Percentiles rank a stretch among this genome's conserved stretches.
Conservation (phyloP, 352 stramenopile genomes). For the Globisporangium megalacanthum region DNA sequence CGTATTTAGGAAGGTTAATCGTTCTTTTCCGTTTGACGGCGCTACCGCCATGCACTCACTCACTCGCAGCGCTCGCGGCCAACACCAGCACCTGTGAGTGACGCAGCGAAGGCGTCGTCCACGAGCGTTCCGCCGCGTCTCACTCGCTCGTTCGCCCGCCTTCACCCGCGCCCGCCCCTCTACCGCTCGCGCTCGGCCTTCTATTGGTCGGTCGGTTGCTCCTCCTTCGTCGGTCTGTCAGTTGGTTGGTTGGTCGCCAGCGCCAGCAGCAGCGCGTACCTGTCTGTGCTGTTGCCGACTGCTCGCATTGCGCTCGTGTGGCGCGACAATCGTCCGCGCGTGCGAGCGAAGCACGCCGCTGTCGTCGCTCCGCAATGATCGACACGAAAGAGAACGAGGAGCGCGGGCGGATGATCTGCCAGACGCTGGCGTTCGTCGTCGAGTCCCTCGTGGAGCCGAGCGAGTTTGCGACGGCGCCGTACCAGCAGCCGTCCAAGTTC, state of each 20-base stretch:
- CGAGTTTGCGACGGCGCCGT: constrained; percentile 47
- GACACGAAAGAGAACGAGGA: constrained; percentile 64
- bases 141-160: background rate
- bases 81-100: too few species aligned
- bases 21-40: too few species aligned
- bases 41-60: too few species aligned
- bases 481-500: constrained; percentile 75
- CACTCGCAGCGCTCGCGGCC: too few species aligned
- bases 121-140: background rate
- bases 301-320: too few species aligned
- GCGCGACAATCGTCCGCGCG: too few species aligned
- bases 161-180: background rate
- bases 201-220: too few species aligned
- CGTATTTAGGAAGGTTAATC: too few species aligned
- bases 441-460: constrained; percentile 74
- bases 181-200: background rate
- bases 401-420: constrained; percentile 68
- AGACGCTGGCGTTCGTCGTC: constrained; percentile 71
- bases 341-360: background rate
- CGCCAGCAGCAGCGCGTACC: background rate
- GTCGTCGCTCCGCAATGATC: constrained; percentile 10
- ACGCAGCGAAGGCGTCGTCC: too few species aligned
- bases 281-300: background rate
- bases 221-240: too few species aligned
- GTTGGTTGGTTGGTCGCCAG: constrained; percentile 1